Evolutionary conservation across 2,329 filamentous ascomycete species (phyloP), one percentile per base, ranked within the genome.

Genomic region (Ophiostoma ips): DNA sequence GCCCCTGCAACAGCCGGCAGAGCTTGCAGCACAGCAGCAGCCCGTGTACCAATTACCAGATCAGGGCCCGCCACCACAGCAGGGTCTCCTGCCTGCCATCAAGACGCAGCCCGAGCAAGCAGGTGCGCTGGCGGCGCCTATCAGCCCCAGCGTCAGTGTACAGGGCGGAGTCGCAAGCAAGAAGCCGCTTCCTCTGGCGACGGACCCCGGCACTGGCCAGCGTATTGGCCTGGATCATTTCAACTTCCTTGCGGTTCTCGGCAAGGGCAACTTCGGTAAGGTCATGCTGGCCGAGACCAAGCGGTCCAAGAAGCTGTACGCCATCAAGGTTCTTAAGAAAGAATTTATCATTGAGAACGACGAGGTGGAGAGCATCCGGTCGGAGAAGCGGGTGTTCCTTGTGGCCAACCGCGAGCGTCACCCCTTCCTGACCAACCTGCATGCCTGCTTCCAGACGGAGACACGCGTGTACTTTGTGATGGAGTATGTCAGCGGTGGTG

Each of bases 311-410:
- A 85, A 90, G 65, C 73, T 98, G 8, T 98, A 96, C 64, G 92
- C 92, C 51, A 98, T 98, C 67, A 98, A 98, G 69, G 92, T 98
- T 35, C 71, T 98, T 58, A 98, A 98, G 77, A 98, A 98, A 71
- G 92, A 98, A 66, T 98, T 98, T 65, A 98, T 98, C 63, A 98
- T 98, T 55, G 94, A 98, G 64, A 95, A 98, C 57, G 92, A 98
- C 62, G 92, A 98, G 70, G 92, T 98, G 8, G 92, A 98, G 67
- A 96, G 90, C 66, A 95, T 88, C 38, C 81, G 90, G 56, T 98
- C 92, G 0, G 92, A 98, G 68, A 98, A 98, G 76, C 79, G 92
- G 56, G 94, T 98, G 15, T 95, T 96, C 70, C 66, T 98, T 64
- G 84, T 98, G 63, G 92, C 92, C 33, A 98, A 98, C 71, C 88